Base-by-base conservation (phyloP, 2,329 filamentous ascomycete genomes). In the Fusarium sp. region DNA sequence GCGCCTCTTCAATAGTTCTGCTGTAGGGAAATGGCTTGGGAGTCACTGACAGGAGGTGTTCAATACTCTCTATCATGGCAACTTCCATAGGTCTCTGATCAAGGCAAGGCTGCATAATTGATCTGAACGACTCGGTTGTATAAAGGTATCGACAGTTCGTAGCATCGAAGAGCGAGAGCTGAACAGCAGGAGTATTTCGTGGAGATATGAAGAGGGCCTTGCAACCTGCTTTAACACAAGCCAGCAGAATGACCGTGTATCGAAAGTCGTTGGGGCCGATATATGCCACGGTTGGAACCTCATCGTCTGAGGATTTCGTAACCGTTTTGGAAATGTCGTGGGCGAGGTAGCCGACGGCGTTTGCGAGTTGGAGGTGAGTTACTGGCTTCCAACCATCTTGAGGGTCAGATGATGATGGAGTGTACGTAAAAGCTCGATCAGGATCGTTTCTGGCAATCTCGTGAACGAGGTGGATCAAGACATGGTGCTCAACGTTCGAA, bases 301-400 rank as follows among this genome's bases (percentile, higher is more conserved):
- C 35, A 1, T 52, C 33, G 3, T 38, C 13, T 35, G 25, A 33
- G n/a, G 19, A 40, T 10, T 30, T 40, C 1, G 11, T 32, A n/a
- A 42, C 9, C 2, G 19, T 38, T 2, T 43, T 38, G 5, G 54
- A 62, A 8, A 68, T 67, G 0, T 25, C 21, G 15, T 68, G 42
- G 9, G 65, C 64, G 4, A 68, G 56, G 15, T 68, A 25, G 11
- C 68, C 30, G 35, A 68, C 40, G 10, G 47, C 42, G 9, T 49
- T 53, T 4, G 38, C 18, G 11, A 68, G 42, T 9, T 63, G 56
- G 4, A 16, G 30, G 18, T 40, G 33, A 3, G 56, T 54, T 0
- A 68, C 42, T 0, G 56, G n/a, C 3, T 68, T 54, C 64, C 64
- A 68, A 1, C 47, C 64, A 44, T 40, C 37, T 7, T 33, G 3